A percentile compares a stretch with the other conserved stretches of the same genome.
Evolutionary conservation across 306 rosid species (phyloP).

Genomic region (Begonia loranthoides): DNA sequence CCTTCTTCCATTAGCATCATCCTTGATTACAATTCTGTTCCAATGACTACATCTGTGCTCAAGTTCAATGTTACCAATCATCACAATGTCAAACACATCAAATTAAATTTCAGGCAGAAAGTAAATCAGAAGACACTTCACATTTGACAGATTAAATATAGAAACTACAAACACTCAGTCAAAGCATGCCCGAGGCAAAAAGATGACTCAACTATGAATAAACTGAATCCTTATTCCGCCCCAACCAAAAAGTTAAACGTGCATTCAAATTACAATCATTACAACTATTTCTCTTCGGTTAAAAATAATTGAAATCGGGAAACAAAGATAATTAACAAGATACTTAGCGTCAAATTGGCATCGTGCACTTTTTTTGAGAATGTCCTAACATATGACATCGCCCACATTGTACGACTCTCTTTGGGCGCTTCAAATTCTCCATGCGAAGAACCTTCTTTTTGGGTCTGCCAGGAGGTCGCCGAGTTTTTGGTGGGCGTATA

Average conservation of each 20-base stretch:
- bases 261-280: slow-evolving; percentile 44
- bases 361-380: slow-evolving; percentile 92
- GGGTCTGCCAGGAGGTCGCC: slow-evolving; percentile 96
- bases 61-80: not conserved
- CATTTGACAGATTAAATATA: not conserved
- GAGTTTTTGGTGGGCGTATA: slow-evolving; percentile 80
- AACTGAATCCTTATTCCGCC: slow-evolving; percentile 25
- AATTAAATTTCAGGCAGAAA: not conserved
- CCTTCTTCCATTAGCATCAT: not conserved
- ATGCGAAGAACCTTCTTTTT: slow-evolving; percentile 84
- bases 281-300: slow-evolving; percentile 29
- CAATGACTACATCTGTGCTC: not conserved
- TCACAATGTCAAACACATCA: not conserved
- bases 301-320: slow-evolving; percentile 10
- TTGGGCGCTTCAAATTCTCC: slow-evolving; percentile 92
- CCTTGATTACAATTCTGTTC: not conserved
- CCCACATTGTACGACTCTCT: slow-evolving; percentile 92
- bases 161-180: not conserved
- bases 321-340: slow-evolving; percentile 20
- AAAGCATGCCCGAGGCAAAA: not conserved
- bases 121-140: not conserved
- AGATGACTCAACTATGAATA: slow-evolving; percentile 3
- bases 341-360: slow-evolving; percentile 49
- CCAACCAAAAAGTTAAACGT: slow-evolving; percentile 27
- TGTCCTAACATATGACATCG: slow-evolving; percentile 98